phyloP scores from a whole-genome alignment of 352 stramenopile species.

The Phytophthora brassicae region DNA sequence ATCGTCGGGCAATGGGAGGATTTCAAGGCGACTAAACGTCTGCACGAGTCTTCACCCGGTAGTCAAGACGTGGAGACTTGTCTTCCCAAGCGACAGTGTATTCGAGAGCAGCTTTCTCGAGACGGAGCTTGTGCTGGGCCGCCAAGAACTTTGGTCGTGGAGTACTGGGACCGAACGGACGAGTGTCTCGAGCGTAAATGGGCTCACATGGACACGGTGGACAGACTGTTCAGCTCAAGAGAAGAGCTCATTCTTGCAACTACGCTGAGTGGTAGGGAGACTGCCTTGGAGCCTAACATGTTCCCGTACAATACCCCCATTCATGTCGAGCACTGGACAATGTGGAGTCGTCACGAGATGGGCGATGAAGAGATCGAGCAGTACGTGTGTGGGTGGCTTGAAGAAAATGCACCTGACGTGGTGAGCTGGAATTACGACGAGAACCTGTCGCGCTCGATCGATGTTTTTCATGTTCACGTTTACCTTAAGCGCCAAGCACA shows the following conservation, averaged over 20 bases:
- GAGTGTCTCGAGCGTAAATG: slow-evolving; percentile 84
- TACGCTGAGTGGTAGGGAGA: slow-evolving; percentile 55
- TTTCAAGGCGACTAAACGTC: not conserved
- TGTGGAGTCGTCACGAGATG: slow-evolving; percentile 77
- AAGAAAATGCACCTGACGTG: slow-evolving; percentile 66
- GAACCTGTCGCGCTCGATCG: slow-evolving; percentile 83
- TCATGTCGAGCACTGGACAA: slow-evolving; percentile 81
- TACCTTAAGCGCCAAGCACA: slow-evolving; percentile 47
- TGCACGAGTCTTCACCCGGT: not conserved
- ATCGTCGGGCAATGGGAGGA: not conserved
- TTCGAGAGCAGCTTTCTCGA: not conserved
- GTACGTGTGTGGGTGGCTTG: slow-evolving; percentile 76
- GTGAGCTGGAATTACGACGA: slow-evolving; percentile 84
- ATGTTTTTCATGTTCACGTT: slow-evolving; percentile 86
- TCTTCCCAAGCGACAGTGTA: slow-evolving; percentile 5
- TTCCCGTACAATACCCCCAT: slow-evolving; percentile 82
- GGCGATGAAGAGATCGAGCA: slow-evolving; percentile 63
- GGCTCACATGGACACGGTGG: slow-evolving; percentile 77
- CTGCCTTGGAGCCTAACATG: slow-evolving; percentile 81
- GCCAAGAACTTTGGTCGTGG: slow-evolving; percentile 54
- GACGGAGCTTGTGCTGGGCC: not conserved
- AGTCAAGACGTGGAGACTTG: not conserved
- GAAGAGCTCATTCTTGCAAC: slow-evolving; percentile 79
- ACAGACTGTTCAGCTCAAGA: slow-evolving; percentile 49
- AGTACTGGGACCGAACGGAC: slow-evolving; percentile 82